These are phyloP conservation scores for Jaenimonas drosophilae DNA, from an alignment of 208 protist genomes.

Conservation along the genomic window DNA sequence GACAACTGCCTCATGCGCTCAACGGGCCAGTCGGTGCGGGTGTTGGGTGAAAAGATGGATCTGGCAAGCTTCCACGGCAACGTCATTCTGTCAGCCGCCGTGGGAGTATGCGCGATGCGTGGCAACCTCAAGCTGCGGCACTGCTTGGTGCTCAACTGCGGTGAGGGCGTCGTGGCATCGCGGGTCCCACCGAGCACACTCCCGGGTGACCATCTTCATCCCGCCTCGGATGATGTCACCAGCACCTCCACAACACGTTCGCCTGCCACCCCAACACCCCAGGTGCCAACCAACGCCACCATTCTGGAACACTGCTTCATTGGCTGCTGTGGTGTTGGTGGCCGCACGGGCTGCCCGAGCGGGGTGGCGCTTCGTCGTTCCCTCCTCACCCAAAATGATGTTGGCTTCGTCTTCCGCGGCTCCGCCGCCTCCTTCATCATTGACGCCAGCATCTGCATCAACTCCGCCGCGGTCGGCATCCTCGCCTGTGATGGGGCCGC, in stretches of 20 bases:
- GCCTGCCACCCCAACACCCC: too few species aligned
- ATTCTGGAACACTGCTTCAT: constrained; percentile 12
- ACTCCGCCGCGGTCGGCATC: constrained; percentile 15
- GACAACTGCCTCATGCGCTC: constrained; percentile 12
- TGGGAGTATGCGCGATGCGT: neutral
- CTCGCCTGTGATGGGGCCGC: constrained; percentile 1
- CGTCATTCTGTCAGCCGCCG: constrained; percentile 2
- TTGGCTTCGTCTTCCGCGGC: constrained; percentile 10
- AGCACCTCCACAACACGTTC: too few species aligned
- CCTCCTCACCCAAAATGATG: constrained; percentile 12
- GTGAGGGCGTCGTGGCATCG: constrained; percentile 6
- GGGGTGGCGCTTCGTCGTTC: constrained; percentile 3
- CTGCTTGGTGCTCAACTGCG: constrained; percentile 17
- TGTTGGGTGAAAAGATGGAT: constrained; percentile 14
- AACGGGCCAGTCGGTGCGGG: constrained; percentile 8
- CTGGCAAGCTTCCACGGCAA: constrained; percentile 3
- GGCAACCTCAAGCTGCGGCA: constrained; percentile 6
- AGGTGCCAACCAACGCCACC: too few species aligned
- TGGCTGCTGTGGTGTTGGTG: constrained; percentile 9
- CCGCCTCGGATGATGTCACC: too few species aligned
- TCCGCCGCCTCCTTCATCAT: neutral
- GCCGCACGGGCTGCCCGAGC: constrained; percentile 1
- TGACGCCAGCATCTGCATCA: constrained; percentile 6
- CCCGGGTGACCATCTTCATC: too few species aligned
- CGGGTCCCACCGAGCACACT: too few species aligned